phyloP scores from a whole-genome alignment of 2,329 filamentous ascomycete genomes.

The Hymenoscyphus repandus region DNA sequence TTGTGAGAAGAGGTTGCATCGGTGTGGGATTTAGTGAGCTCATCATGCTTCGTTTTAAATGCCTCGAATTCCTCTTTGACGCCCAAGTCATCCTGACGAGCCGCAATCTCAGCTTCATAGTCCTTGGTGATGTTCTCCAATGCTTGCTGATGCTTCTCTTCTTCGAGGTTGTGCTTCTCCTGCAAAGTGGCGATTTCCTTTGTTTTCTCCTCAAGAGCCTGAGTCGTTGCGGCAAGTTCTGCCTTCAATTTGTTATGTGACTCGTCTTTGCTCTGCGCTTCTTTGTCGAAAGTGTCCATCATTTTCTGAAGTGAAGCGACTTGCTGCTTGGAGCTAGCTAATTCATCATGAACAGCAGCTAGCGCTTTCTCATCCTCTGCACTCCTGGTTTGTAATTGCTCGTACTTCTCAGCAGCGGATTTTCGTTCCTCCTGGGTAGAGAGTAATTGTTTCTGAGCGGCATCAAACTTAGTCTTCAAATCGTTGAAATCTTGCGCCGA shows the following conservation, averaged over 20 bases:
- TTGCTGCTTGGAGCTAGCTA: constrained; percentile 37
- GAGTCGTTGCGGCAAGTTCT: constrained; percentile 24
- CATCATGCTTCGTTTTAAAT: constrained; percentile 51
- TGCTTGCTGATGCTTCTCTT: constrained; percentile 52
- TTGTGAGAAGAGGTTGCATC: constrained; percentile 7
- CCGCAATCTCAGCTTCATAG: constrained; percentile 61
- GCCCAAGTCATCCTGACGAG: constrained; percentile 55
- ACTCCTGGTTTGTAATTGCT: constrained; percentile 41
- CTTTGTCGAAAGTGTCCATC: constrained; percentile 42
- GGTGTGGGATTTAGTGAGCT: constrained; percentile 15
- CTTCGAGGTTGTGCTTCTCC: constrained; percentile 47
- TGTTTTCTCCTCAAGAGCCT: constrained; percentile 29
- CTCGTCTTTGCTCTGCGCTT: constrained; percentile 32
- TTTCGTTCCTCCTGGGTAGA: constrained; percentile 33
- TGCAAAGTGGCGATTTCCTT: constrained; percentile 42
- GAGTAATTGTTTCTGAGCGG: constrained; percentile 36
- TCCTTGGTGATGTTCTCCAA: constrained; percentile 54
- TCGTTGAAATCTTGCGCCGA: constrained; percentile 40
- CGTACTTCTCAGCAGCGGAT: constrained; percentile 19
- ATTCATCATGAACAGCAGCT: constrained; percentile 31
- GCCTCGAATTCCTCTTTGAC: constrained; percentile 60
- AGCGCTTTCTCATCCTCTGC: constrained; percentile 40
- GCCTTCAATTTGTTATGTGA: constrained; percentile 24
- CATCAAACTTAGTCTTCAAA: constrained; percentile 43
- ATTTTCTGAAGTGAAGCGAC: constrained; percentile 44